These are phyloP conservation scores for Gossypium mustelinum DNA, from an alignment of 345 rosid genomes.

Conservation along the genomic window DNA sequence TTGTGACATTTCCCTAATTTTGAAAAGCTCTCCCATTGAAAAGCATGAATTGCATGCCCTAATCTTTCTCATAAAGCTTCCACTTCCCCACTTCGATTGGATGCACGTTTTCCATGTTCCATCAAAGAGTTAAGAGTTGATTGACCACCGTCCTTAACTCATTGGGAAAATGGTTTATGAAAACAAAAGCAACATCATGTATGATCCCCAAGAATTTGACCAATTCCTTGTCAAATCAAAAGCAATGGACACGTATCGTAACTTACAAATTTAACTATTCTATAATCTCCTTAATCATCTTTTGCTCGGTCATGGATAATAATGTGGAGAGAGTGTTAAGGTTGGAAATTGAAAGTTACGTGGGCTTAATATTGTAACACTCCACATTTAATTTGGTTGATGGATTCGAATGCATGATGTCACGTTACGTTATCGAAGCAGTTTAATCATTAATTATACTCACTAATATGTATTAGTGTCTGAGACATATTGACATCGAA, in stretches of 20 bases:
- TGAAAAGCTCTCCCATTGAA: not conserved
- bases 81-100: not conserved
- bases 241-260: not conserved
- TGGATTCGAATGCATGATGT: too few relatives aligned
- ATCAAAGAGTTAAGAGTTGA: not conserved
- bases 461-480: too few relatives aligned
- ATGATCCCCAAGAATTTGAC: not conserved
- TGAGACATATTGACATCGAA: too few relatives aligned
- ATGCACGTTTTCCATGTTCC: not conserved
- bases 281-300: too few relatives aligned
- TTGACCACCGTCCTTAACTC: slow-evolving; percentile 13
- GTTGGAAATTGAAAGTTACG: too few relatives aligned
- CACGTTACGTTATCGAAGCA: too few relatives aligned
- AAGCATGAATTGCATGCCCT: not conserved
- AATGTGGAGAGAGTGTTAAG: too few relatives aligned
- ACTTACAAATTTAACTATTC: too few relatives aligned
- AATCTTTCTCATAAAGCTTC: not conserved
- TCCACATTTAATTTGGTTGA: too few relatives aligned
- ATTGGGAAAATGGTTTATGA: not conserved
- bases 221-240: not conserved
- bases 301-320: too few relatives aligned
- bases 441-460: too few relatives aligned
- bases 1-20: not conserved
- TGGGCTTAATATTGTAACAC: too few relatives aligned
- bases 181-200: not conserved